Base-by-base conservation (phyloP, 2,329 filamentous ascomycete genomes). In the Penicillium occitanis region DNA sequence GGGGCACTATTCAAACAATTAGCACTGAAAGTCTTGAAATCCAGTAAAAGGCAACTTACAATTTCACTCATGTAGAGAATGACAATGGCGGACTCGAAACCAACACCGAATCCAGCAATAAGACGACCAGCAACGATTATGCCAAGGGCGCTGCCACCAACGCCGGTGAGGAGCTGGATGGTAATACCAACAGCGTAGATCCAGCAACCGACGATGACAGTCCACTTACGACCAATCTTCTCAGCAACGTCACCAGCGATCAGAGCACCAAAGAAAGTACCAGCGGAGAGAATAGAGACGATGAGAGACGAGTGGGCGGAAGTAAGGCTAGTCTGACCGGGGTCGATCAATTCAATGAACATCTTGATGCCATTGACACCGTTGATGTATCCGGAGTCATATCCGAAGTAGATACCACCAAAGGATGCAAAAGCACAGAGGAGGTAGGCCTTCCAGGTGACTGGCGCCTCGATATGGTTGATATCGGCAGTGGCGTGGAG, bases 11-110 rank as follows among this genome's bases (percentile, higher is more conserved):
- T 25, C 17, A 33, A 19, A 8, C 1, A 53, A 57, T 44, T 33
- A 50, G 51, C 44, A 59, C 5, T 19, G 42, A 2, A 17, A 25
- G 3, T 8, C 14, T 17, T 8, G 14, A 7, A 5, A 1, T n/a
- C 3, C 22, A 7, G 3, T 2, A 42, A 22, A 37, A n/a, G 1
- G 4, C 3, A 11, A 66, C 65, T 66, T 40, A 79, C 77, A 75
- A 93, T 91, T 80, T 93, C 91, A 59, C 89, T 92, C 91, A 95
- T 94, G 86, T 95, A 93, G 68, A 93, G 83, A 74, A 93, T 91
- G 78, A 93, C 88, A 73, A 92, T 88, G 73, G 91, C 90, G 8
- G 90, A 92, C 71, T 91, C 90, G 76, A 92, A 92, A 74, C 91
- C 91, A 72, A 93, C 90, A 83, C 91, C 91, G 65, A 92, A 77